Conservation (phyloP, 805 yeast species). For the Starmerella etchellsii region DNA sequence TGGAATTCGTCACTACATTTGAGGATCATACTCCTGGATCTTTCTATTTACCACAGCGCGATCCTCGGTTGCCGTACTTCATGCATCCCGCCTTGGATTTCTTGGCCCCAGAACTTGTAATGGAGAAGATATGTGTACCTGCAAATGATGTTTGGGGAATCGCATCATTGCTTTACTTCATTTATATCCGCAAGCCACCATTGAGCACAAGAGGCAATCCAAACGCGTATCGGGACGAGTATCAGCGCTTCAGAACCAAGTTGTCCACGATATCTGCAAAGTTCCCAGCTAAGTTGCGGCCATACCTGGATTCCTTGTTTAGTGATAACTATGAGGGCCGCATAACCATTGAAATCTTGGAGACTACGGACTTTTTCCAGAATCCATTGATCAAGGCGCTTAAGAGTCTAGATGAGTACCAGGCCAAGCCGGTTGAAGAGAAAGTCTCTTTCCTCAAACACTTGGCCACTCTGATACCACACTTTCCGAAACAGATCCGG, state of each 20-base stretch:
- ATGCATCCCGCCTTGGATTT: constrained; percentile 59
- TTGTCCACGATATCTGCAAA: constrained; percentile 28
- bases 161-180: constrained; percentile 59
- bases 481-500: constrained; percentile 46
- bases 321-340: constrained; percentile 44
- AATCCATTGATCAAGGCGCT: constrained; percentile 72
- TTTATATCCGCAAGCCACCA: constrained; percentile 43
- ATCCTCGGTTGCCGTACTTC: constrained; percentile 62
- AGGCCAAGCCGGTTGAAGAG: constrained; percentile 58
- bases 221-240: constrained; percentile 36
- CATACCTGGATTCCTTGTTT: constrained; percentile 27
- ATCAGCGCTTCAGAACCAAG: constrained; percentile 27
- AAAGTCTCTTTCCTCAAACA: constrained; percentile 57
- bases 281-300: constrained; percentile 39
- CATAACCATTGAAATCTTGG: constrained; percentile 49
- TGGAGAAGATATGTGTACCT: constrained; percentile 49
- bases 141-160: constrained; percentile 75
- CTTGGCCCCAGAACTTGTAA: constrained; percentile 71
- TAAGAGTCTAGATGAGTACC: constrained; percentile 68
- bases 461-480: constrained; percentile 38
- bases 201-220: constrained; percentile 42
- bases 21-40: constrained; percentile 41
- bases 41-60: constrained; percentile 55
- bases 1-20: constrained; percentile 39
- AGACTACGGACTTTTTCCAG: constrained; percentile 64